A percentile compares a stretch with the other conserved stretches of the same genome.
phyloP scores from a whole-genome alignment of 371 early-diverging fungal genomes.

The Thermomucor indicae-seudaticae region DNA sequence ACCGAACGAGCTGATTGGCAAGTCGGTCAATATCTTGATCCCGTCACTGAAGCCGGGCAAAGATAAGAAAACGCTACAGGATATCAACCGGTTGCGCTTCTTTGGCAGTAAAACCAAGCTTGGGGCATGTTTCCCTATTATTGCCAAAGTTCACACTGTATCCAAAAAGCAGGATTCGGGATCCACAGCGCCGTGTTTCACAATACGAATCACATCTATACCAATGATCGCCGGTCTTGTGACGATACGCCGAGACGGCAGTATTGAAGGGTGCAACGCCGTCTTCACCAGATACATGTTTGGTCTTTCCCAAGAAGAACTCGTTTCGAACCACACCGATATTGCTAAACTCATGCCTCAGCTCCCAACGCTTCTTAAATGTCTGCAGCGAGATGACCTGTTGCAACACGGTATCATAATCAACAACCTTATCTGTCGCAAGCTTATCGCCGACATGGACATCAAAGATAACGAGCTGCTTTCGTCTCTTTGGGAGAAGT shows the following conservation, averaged over 20 bases:
- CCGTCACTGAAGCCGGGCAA: slow-evolving; percentile 25
- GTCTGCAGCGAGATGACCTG: slow-evolving; percentile 29
- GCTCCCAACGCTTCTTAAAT: slow-evolving; percentile 47
- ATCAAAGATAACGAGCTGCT: not conserved
- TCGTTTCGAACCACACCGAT: slow-evolving; percentile 33
- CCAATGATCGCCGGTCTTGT: slow-evolving; percentile 69
- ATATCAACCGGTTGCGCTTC: slow-evolving; percentile 51
- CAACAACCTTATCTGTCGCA: slow-evolving; percentile 30
- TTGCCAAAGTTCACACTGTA: slow-evolving; percentile 41
- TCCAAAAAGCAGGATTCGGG: slow-evolving; percentile 11
- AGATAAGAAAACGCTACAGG: slow-evolving; percentile 6
- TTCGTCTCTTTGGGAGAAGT: not conserved
- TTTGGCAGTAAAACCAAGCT: slow-evolving; percentile 56
- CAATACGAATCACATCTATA: slow-evolving; percentile 58
- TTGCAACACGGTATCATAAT: slow-evolving; percentile 36
- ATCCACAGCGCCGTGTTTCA: slow-evolving; percentile 14
- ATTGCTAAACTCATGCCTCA: slow-evolving; percentile 62
- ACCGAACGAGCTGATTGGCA: slow-evolving; percentile 41
- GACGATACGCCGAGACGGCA: slow-evolving; percentile 48
- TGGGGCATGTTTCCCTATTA: slow-evolving; percentile 59
- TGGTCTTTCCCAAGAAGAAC: slow-evolving; percentile 54
- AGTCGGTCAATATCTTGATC: slow-evolving; percentile 36
- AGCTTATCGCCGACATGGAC: slow-evolving; percentile 15
- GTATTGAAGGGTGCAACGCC: slow-evolving; percentile 60
- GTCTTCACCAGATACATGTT: slow-evolving; percentile 67